Percentiles rank a stretch among this genome's conserved stretches.
phyloP scores from a whole-genome alignment of 352 stramenopile species.

The Globisporangium orthogonon region DNA sequence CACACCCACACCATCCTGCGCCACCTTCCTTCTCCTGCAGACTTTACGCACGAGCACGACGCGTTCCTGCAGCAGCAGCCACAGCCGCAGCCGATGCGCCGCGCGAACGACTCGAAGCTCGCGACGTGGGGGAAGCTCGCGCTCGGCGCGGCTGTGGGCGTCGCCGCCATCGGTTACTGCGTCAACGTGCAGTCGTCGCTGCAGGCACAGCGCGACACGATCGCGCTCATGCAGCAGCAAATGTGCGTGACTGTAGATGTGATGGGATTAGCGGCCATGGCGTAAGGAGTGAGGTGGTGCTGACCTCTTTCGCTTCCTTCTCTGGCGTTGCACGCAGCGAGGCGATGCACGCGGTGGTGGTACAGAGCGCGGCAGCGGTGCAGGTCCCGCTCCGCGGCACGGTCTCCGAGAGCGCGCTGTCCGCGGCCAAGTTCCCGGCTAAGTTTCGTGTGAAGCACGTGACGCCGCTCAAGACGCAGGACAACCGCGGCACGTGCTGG shows the following conservation, averaged over 20 bases:
- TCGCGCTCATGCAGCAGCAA: conserved; percentile 42
- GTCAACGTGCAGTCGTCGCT: conserved; percentile 35
- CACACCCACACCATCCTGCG: no score
- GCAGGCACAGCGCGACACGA: conserved; percentile 21
- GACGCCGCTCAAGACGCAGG: conserved; percentile 64
- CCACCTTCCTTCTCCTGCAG: neutral
- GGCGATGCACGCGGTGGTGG: conserved; percentile 34
- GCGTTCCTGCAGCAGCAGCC: conserved; percentile 13
- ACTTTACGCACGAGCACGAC: conserved; percentile 20
- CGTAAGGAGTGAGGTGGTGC: no score
- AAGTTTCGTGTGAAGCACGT: conserved; percentile 53
- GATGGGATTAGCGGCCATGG: neutral
- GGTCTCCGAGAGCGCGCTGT: conserved; percentile 16
- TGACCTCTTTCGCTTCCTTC: no score
- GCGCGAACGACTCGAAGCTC: neutral
- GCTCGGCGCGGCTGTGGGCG: conserved; percentile 24
- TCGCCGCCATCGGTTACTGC: conserved; percentile 27
- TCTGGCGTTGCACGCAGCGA: conserved; percentile 22
- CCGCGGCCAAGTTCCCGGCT: conserved; percentile 24
- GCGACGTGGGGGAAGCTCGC: conserved; percentile 25
- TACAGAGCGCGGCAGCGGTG: conserved; percentile 13
- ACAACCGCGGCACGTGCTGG: conserved; percentile 64
- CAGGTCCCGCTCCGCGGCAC: conserved; percentile 2
- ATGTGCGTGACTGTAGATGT: conserved; percentile 18
- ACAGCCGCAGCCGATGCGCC: neutral